A percentile compares a stretch with the other conserved stretches of the same genome.
These are phyloP conservation scores for Suhomyces atakaporum DNA, from an alignment of 1,139 yeast species.

Conservation along the genomic window DNA sequence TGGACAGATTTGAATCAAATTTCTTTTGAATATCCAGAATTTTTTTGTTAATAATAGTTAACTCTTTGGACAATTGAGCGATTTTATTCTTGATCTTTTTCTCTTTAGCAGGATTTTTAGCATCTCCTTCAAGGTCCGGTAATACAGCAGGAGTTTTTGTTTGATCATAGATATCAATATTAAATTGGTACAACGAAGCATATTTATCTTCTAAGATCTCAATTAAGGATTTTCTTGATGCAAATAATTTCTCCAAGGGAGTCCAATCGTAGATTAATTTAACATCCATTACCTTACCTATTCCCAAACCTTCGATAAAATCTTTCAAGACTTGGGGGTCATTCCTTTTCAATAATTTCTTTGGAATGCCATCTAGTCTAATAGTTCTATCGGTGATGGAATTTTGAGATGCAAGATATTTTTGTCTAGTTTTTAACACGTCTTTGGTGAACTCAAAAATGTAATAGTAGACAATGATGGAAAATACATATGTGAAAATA, in stretches of 20 bases:
- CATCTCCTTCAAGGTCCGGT: slow-evolving; percentile 5
- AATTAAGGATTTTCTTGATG: slow-evolving; percentile 35
- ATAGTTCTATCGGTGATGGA: slow-evolving; percentile 51
- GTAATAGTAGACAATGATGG: slow-evolving; percentile 35
- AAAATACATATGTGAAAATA: slow-evolving; percentile 44
- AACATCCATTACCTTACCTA: slow-evolving; percentile 59
- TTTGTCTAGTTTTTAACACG: slow-evolving; percentile 44
- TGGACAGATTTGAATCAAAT: slow-evolving; percentile 29
- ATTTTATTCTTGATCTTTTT: slow-evolving; percentile 17
- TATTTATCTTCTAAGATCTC: slow-evolving; percentile 47
- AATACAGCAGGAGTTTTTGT: slow-evolving; percentile 32
- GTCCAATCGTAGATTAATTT: slow-evolving; percentile 59
- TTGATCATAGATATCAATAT: slow-evolving; percentile 42
- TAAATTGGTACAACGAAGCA: slow-evolving; percentile 46
- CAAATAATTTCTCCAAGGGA: slow-evolving; percentile 45
- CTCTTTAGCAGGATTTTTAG: slow-evolving; percentile 6
- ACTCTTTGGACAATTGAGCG: slow-evolving; percentile 22
- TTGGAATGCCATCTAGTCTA: slow-evolving; percentile 51
- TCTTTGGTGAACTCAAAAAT: slow-evolving; percentile 39
- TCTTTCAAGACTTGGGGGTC: slow-evolving; percentile 44
- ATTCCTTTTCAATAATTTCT: slow-evolving; percentile 39
- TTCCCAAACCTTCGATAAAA: slow-evolving; percentile 62
- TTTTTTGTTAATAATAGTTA: slow-evolving; percentile 29
- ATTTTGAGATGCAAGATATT: slow-evolving; percentile 44
- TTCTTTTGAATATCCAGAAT: slow-evolving; percentile 34